Conservation (phyloP, 2,329 filamentous ascomycete species). For the Trematosphaeria pertusa region DNA sequence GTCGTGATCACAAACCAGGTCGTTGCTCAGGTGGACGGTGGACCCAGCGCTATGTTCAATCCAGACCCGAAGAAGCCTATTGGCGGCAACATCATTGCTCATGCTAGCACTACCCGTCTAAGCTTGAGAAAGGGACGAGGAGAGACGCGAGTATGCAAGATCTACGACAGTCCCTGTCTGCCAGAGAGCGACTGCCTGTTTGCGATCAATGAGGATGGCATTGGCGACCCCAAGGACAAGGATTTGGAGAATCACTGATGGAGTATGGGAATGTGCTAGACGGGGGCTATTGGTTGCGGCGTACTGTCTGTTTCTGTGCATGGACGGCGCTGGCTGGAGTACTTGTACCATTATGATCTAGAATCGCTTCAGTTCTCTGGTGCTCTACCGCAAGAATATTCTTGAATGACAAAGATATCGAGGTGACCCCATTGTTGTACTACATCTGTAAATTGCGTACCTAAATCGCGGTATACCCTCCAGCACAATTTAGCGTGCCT, state of each 20-base stretch:
- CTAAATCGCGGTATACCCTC: too few species aligned
- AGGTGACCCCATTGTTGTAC: too few species aligned
- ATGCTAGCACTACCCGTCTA: conserved; percentile 92
- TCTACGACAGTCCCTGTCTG: conserved; percentile 96
- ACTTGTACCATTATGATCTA: conserved; percentile 6
- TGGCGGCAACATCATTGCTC: conserved; percentile 97
- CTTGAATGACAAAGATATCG: too few species aligned
- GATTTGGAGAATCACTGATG: conserved; percentile 82
- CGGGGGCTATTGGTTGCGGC: background rate
- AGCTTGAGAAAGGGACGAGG: conserved; percentile 94
- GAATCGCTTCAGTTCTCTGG: background rate
- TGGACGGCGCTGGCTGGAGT: conserved; percentile 19
- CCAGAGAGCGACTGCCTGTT: conserved; percentile 97
- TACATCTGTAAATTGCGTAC: too few species aligned
- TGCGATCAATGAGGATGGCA: conserved; percentile 96
- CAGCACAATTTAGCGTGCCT: too few species aligned
- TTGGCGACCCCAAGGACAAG: conserved; percentile 94
- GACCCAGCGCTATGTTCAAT: conserved; percentile 97
- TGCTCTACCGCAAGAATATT: conserved; percentile 3
- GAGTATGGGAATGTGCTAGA: background rate
- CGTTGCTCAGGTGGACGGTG: conserved; percentile 96
- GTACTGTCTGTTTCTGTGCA: conserved; percentile 17
- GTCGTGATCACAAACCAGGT: conserved; percentile 99
- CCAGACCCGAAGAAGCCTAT: conserved; percentile 99
- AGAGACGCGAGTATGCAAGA: conserved; percentile 97